These are phyloP conservation scores for Coniochaeta prunicola DNA, from an alignment of 2,329 filamentous ascomycete genomes.

Conservation along the genomic window DNA sequence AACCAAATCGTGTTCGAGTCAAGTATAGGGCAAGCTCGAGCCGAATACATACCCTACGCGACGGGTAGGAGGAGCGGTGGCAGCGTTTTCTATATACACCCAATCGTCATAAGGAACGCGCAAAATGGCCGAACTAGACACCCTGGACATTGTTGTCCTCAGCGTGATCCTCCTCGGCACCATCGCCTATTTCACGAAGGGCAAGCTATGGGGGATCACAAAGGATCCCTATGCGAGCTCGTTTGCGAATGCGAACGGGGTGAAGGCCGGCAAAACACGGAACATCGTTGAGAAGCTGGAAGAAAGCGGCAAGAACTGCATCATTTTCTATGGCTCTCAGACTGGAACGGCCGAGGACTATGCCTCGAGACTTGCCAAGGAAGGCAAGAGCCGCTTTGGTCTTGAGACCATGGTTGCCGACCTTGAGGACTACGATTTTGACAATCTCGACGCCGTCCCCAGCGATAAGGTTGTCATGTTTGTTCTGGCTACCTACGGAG, in stretches of 20 bases:
- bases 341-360: constrained; percentile 98
- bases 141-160: constrained; percentile 89
- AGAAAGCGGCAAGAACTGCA: constrained; percentile 90
- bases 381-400: constrained; percentile 92
- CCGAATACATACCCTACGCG: background rate
- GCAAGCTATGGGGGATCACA: constrained; percentile 80
- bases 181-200: constrained; percentile 95
- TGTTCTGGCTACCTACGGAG: constrained; percentile 92
- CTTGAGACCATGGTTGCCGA: constrained; percentile 98
- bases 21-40: background rate
- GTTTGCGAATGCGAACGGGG: constrained; percentile 60
- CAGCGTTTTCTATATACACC: background rate
- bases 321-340: constrained; percentile 97
- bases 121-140: constrained; percentile 91
- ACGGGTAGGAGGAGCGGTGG: background rate
- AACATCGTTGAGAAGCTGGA: constrained; percentile 96
- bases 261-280: constrained; percentile 76
- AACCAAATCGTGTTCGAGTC: background rate
- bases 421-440: constrained; percentile 94
- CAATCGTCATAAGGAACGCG: constrained; percentile 12
- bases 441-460: constrained; percentile 83
- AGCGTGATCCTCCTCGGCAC: constrained; percentile 78
- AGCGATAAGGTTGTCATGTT: constrained; percentile 92
- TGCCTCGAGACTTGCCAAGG: constrained; percentile 90
- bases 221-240: constrained; percentile 84